These are phyloP conservation scores for Rhodotorula sp. DNA, from an alignment of 1,284 basidiomycete species.

Conservation along the genomic window DNA sequence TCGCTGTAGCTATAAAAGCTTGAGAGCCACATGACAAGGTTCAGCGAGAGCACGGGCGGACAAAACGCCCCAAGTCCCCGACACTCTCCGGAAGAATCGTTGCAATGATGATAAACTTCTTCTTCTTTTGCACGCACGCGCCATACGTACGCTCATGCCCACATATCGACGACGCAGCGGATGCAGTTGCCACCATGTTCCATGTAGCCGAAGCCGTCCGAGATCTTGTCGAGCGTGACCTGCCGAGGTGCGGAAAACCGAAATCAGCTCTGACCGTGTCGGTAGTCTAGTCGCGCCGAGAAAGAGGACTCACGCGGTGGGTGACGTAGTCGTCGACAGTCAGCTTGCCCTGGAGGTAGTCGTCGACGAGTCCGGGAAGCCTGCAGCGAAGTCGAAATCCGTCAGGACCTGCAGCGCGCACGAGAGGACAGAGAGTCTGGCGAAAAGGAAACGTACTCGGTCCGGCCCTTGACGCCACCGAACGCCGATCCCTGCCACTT, in stretches of 20 bases:
- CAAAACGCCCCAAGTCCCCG: no score
- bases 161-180: slow-evolving; percentile 46
- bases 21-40: no score
- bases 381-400: background rate
- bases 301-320: slow-evolving; percentile 45
- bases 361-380: slow-evolving; percentile 44
- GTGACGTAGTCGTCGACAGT: slow-evolving; percentile 52
- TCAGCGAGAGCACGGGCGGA: no score
- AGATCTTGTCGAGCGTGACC: slow-evolving; percentile 48
- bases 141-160: slow-evolving; percentile 15
- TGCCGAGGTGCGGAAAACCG: background rate
- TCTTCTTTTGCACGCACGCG: no score
- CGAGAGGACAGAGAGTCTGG: background rate
- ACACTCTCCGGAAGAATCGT: no score
- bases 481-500: slow-evolving; percentile 95
- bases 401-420: background rate
- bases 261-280: background rate
- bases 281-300: background rate
- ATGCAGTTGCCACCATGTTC: slow-evolving; percentile 49
- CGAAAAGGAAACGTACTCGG: slow-evolving; percentile 59
- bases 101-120: no score
- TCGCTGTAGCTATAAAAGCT: no score
- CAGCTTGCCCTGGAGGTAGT: slow-evolving; percentile 46
- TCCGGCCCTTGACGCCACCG: slow-evolving; percentile 96
- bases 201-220: slow-evolving; percentile 51